phyloP scores from a whole-genome alignment of 768 basidiomycete genomes.

The Kwoniella europaea region DNA sequence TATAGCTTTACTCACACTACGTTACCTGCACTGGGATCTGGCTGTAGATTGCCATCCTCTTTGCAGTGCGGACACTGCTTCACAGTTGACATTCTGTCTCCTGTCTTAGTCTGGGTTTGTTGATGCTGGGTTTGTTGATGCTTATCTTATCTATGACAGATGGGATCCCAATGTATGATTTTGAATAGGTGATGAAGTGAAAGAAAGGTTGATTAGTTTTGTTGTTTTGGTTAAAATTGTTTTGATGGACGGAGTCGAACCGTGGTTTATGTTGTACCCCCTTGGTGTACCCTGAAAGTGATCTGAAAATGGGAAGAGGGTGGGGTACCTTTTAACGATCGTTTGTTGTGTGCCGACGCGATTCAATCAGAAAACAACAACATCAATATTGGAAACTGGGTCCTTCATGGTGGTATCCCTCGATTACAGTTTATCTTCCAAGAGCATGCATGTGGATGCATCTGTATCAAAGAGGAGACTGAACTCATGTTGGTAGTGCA shows the following conservation, averaged over 20 bases:
- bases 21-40: slow-evolving; percentile 31
- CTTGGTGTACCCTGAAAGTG: background rate
- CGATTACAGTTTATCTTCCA: too few relatives aligned
- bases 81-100: slow-evolving; percentile 12
- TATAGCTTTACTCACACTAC: slow-evolving; percentile 22
- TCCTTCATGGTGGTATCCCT: too few relatives aligned
- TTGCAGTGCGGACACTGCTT: slow-evolving; percentile 28
- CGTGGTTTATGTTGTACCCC: background rate
- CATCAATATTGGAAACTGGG: too few relatives aligned
- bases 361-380: too few relatives aligned
- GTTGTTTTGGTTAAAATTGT: background rate
- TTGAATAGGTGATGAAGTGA: background rate
- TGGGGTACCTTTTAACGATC: background rate
- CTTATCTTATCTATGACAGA: background rate
- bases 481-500: too few relatives aligned
- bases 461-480: too few relatives aligned
- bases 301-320: background rate
- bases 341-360: slow-evolving; percentile 8
- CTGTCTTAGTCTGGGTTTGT: background rate
- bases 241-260: slow-evolving; percentile 19
- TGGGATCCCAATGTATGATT: background rate
- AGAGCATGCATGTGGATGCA: too few relatives aligned
- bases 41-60: slow-evolving; percentile 14
- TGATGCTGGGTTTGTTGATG: background rate
- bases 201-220: background rate